A percentile compares a stretch with the other conserved stretches of the same genome.
Evolutionary conservation across 441 rosid species (phyloP).

Genomic region (Pelargonium citronellum): DNA sequence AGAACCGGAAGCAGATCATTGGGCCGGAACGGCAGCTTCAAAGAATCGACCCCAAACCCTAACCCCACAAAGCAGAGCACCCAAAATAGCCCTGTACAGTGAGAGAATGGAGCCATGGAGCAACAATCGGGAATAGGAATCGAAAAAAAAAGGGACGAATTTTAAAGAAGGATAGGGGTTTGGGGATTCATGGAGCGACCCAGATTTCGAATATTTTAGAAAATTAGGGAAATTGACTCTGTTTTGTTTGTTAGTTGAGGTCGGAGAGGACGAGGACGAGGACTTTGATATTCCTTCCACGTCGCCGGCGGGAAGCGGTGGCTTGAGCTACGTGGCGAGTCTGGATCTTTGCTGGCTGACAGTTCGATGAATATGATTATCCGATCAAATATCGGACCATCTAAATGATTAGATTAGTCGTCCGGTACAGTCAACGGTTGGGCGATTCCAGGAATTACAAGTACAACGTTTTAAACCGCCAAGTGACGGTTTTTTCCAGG

Average conservation of each 20-base stretch:
- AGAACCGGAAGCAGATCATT: constrained; percentile 75
- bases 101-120: constrained; percentile 1
- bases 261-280: not conserved
- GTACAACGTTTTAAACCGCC: no score
- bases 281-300: not conserved
- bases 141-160: not conserved
- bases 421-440: no score
- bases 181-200: not conserved
- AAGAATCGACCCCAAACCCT: constrained; percentile 38
- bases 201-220: not conserved
- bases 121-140: no score
- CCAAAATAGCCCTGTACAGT: constrained; percentile 9
- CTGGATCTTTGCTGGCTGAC: not conserved
- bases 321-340: not conserved
- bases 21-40: constrained; percentile 61
- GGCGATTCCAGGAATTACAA: no score
- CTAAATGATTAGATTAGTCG: no score
- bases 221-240: not conserved
- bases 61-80: constrained; percentile 40
- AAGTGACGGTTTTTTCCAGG: no score
- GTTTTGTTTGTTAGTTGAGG: constrained; percentile 1
- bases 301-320: not conserved
- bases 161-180: not conserved
- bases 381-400: no score
- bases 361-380: not conserved